Evolutionary conservation across 2,329 filamentous ascomycete species (phyloP).

Genomic region (Fusarium sp.): DNA sequence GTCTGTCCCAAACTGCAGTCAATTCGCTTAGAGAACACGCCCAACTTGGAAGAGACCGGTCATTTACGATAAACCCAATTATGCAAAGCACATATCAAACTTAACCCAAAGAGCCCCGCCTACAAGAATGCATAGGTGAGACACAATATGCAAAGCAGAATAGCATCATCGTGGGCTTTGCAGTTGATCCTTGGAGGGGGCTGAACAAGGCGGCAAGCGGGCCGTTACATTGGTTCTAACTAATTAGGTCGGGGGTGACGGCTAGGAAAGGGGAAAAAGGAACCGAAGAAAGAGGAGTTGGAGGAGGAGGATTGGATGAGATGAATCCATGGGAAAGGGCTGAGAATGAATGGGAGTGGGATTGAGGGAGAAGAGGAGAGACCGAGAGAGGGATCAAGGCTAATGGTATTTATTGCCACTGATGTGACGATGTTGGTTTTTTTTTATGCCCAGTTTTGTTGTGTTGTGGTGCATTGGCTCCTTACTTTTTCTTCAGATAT

Average conservation of each 20-base stretch:
- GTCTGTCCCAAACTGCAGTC: background rate
- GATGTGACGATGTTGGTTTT: constrained; percentile 21
- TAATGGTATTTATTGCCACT: constrained; percentile 33
- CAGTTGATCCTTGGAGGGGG: constrained; percentile 32
- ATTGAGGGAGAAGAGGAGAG: constrained; percentile 9
- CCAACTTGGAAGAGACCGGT: background rate
- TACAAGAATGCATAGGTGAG: background rate
- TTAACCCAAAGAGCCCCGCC: no score
- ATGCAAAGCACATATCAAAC: background rate
- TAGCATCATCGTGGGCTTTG: constrained; percentile 20
- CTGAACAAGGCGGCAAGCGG: constrained; percentile 11
- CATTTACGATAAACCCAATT: background rate
- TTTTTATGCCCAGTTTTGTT: constrained; percentile 25
- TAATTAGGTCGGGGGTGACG: constrained; percentile 5
- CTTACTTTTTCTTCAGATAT: background rate
- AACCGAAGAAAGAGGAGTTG: background rate
- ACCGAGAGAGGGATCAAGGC: constrained; percentile 31
- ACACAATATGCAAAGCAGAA: constrained; percentile 7
- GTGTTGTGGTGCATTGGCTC: constrained; percentile 4
- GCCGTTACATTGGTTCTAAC: constrained; percentile 4
- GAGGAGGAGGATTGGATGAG: constrained; percentile 29
- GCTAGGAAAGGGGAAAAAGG: constrained; percentile 7
- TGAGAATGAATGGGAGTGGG: background rate
- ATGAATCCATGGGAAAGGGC: constrained; percentile 4
- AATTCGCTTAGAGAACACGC: background rate